A percentile compares a stretch with the other conserved stretches of the same genome.
Conservation (phyloP, 345 rosid genomes). For the Passiflora organensis region DNA sequence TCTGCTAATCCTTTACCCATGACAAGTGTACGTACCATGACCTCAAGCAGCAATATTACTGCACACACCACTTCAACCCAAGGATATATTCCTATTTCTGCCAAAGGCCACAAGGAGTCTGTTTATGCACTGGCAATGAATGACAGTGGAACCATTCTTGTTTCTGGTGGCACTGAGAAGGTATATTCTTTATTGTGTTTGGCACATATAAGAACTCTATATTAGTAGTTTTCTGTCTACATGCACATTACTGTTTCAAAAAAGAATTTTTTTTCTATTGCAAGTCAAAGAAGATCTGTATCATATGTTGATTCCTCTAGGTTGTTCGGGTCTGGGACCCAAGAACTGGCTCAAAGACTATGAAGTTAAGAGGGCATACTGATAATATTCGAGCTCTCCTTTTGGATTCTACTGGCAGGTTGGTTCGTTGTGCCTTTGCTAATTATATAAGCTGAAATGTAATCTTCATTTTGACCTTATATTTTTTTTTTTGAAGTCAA, state of each 20-base stretch:
- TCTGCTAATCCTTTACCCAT: constrained; percentile 51
- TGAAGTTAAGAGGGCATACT: constrained; percentile 95
- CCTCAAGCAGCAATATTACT: constrained; percentile 80
- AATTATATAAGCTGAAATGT: not conserved
- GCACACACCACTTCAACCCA: constrained; percentile 64
- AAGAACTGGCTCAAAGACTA: constrained; percentile 86
- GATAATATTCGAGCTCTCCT: constrained; percentile 93
- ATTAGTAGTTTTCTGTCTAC: not conserved
- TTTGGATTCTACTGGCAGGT: constrained; percentile 94
- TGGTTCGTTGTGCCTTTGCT: constrained; percentile 21
- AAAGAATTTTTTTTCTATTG: not conserved
- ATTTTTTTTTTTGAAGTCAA: not conserved
- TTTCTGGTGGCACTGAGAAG: constrained; percentile 99
- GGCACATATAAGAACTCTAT: too few relatives aligned
- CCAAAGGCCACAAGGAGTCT: constrained; percentile 99
- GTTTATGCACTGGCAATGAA: constrained; percentile 98
- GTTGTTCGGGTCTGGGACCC: constrained; percentile 99
- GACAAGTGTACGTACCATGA: constrained; percentile 68
- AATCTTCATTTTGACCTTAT: not conserved
- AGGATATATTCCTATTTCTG: constrained; percentile 76
- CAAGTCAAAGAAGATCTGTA: not conserved
- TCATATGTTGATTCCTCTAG: constrained; percentile 32
- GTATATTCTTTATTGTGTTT: constrained; percentile 26
- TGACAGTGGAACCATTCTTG: constrained; percentile 81
- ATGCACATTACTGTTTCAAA: not conserved